Base-by-base conservation (phyloP, 1,139 yeast genomes). In the Magnusiomyces fungicola region DNA sequence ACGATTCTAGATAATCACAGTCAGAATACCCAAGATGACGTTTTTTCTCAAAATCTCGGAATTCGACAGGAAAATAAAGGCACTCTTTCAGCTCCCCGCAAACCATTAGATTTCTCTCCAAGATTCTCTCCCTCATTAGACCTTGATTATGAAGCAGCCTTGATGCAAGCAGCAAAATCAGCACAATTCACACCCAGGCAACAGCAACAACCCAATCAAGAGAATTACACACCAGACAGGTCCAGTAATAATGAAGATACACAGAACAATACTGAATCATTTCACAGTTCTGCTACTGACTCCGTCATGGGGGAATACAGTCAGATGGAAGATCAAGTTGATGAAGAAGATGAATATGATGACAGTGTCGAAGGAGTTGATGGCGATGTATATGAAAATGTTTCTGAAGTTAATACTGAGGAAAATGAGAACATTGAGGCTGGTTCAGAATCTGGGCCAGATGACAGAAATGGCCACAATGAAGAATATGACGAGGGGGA, bases 301-400 rank as follows among this genome's bases (percentile, higher is more conserved):
- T 27, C 29, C 21, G 50, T 51, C 9, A 51, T 45, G 14, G 49
- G 47, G 14, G 57, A 55, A 24, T 47, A 46, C 38, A 45, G 43
- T 38, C 55, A 38, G 6, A 53, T 50, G 16, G 46, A 48, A 30
- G 47, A 46, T 12, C 47, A 43, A 16, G 54, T 39, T 12, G 52
- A 53, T 32, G 51, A 45, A 9, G 45, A 38, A 25, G 44, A 24
- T 34, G 30, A 45, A 22, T 43, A 10, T 23, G 49, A 24, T 44
- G 50, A 32, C 21, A 33, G 21, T n/a, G 37, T 16, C 12, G 45
- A 34, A 16, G 43, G 24, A 16, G 53, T 46, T n/a, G 39, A 21
- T 4, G 18, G 22, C 18, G 21, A 34, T 34, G 39, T 16, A 16
- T 4, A 18, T 12, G 21, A 34, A 6, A 3, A 34, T 4, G 21